Base-by-base conservation (phyloP, 1,139 yeast species). In the Suhomyces coccinellae region DNA sequence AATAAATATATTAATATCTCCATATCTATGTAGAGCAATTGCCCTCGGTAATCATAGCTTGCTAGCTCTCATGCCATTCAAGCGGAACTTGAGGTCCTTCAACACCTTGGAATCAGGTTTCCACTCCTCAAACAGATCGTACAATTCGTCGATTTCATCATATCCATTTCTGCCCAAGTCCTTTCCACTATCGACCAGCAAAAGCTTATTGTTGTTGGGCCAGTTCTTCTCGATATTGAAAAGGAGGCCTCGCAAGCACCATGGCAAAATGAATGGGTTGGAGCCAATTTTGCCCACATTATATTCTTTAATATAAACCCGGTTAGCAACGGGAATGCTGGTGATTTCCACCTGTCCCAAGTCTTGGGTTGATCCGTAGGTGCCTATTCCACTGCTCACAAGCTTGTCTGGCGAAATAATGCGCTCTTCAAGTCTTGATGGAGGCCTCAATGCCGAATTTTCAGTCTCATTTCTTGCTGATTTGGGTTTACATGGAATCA, bases 181-280 rank as follows among this genome's bases (percentile, higher is more conserved):
- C 26, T 52, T 56, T 7, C 63, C 67, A 31, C 55, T 57, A 17
- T 59, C 65, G 3, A 65, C 69, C 36, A 62, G 54, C 5, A 62
- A 46, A 10, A 58, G 49, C 48, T 62, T 64, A 46, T 58, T 61
- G 34, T 66, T 60, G 45, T 62, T 63, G 34, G 76, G 77, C 79
- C 79, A 73, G 51, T 74, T 83, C 77, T 63, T 71, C 51, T 90
- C 85, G 53, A 80, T 77, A 52, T 79, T 80, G 51, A 78, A 79
- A 30, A 90, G 66, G 36, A 91, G 66, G 0, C 97, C 97, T 37
- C 97, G 71, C 65, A 89, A 78, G 57, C 95, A 87, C 97, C 97
- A 91, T 0, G 98, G 98, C 30, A 91, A 68, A 43, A 87, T 80
- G 58, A 80, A 91, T 1, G 97, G 97, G 62, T 91, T 90, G 38